These are phyloP conservation scores for Hordeum vulgare DNA, from an alignment of 176 grass and related monocot genomes.

Conservation along the genomic window MorexV3_pseudomolecules_assembly NC_058522.1:5164153-5164652, in stretches of 20 bases:
- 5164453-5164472: neutral
- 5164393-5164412: neutral
- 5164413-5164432: neutral
- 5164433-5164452: constrained; percentile 1
- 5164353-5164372: neutral
- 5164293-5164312: neutral
- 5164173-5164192: neutral
- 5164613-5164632: neutral
- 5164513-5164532: neutral
- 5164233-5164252: neutral
- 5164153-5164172: neutral
- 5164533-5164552: neutral
- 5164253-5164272: neutral
- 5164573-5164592: neutral
- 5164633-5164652: neutral
- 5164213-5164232: neutral
- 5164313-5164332: neutral
- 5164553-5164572: neutral
- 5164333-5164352: neutral
- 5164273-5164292: neutral
- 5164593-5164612: neutral
- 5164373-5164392: neutral
- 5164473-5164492: neutral
- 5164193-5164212: neutral
- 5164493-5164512: neutral